A percentile compares a stretch with the other conserved stretches of the same genome.
Evolutionary conservation across 2,329 filamentous ascomycete species (phyloP).

Genomic region (Fusarium palustre): DNA sequence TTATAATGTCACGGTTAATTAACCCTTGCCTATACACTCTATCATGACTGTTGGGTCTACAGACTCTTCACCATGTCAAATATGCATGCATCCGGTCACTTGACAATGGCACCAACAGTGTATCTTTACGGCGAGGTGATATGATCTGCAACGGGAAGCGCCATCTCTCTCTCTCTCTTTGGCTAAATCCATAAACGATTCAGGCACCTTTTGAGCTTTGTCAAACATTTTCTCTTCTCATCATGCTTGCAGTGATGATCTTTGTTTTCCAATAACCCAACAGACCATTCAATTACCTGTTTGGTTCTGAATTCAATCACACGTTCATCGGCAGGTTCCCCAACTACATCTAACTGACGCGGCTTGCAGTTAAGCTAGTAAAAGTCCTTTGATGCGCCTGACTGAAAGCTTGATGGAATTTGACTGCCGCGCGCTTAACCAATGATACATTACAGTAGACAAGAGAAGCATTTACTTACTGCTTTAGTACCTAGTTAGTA

Average conservation of each 20-base stretch:
- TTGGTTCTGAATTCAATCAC: constrained; percentile 12
- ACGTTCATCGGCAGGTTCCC: constrained; percentile 15
- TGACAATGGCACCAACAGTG: constrained; percentile 10
- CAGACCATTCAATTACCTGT: constrained; percentile 6
- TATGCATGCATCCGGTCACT: constrained; percentile 16
- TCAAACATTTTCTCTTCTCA: constrained; percentile 6
- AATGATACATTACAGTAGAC: not conserved
- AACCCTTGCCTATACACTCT: not conserved
- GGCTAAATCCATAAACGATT: constrained; percentile 20
- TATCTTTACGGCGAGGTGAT: constrained; percentile 13
- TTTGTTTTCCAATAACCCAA: not conserved
- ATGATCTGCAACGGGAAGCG: constrained; percentile 34
- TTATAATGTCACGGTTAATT: constrained; percentile 18
- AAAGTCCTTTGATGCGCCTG: not conserved
- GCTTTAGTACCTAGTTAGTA: too few relatives aligned
- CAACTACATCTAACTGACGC: constrained; percentile 21
- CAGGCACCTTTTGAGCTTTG: not conserved
- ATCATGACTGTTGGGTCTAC: not conserved
- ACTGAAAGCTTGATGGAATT: constrained; percentile 4
- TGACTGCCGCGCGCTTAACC: constrained; percentile 42
- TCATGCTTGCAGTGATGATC: constrained; percentile 3
- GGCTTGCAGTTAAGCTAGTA: not conserved
- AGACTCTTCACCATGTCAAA: constrained; percentile 19
- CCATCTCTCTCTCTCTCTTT: constrained; percentile 16
- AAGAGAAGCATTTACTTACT: not conserved